Base-by-base conservation (phyloP, 2,329 filamentous ascomycete genomes). In the Chaetomium sp. region DNA sequence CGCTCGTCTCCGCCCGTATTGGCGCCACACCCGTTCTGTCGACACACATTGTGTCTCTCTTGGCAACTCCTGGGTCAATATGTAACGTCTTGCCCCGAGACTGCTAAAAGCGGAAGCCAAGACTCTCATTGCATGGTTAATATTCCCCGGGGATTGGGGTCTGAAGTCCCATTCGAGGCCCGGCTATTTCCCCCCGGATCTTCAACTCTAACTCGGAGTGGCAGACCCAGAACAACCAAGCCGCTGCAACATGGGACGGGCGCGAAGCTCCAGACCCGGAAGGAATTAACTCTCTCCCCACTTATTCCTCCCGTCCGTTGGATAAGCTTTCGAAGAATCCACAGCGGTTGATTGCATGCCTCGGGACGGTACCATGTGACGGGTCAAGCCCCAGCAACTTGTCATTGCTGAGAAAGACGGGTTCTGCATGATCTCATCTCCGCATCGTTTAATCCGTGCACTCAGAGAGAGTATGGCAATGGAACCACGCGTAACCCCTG, bases 31-130 rank as follows among this genome's bases (percentile, higher is more conserved):
- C 47, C 23, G 16, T 53, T 29, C 21, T 1, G 25, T 13, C 31
- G 27, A 35, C 19, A 7, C 5, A 21, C 57, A 50, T 10, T 50
- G 42, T 5, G 27, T 25, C 16, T 23, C 45, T 29, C 57, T 59
- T 59, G 57, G 57, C 57, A 25, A 19, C 45, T 31, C 10, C 19
- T 33, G 27, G 19, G 31, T 21, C 42, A 50, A 47, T 31, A n/a
- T n/a, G n/a, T n/a, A 25, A 31, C 27, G 7, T 9, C 19, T 23
- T 31, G 57, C n/a, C 19, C 57, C 42, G 42, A 59, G 45, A 59
- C 45, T 59, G 19, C 42, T 59, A 9, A 58, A 58, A 58, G 56
- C 56, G 35, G 56, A 47, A 21, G 56, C 56, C 56, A 58, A 58
- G 45, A 60, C n/a, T 51, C 21, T 27, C 19, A 10, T 60, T 35